These are phyloP conservation scores for Russula vinacea DNA, from an alignment of 768 basidiomycete species.

Conservation along the genomic window DNA sequence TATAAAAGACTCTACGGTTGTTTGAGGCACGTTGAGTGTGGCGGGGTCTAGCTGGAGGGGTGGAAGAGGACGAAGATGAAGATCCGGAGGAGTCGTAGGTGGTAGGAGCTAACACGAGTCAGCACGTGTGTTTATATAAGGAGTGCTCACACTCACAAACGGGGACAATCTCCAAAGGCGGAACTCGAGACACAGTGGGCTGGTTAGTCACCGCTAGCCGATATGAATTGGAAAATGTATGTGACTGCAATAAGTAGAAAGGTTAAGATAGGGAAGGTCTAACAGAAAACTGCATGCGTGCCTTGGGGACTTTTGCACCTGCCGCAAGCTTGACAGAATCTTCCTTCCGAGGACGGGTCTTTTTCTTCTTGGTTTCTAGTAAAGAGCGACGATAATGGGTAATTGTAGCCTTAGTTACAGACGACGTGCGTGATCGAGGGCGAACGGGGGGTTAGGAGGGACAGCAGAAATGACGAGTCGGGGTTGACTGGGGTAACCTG, in stretches of 20 bases:
- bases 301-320: constrained; percentile 16
- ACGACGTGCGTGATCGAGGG: constrained; percentile 27
- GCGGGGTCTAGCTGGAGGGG: constrained; percentile 1
- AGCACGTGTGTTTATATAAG: constrained; percentile 18
- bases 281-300: neutral
- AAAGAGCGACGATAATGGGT: constrained; percentile 31
- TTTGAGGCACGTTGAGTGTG: constrained; percentile 13
- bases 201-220: constrained; percentile 16
- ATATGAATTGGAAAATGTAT: constrained; percentile 18
- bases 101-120: constrained; percentile 15
- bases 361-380: constrained; percentile 20
- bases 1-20: constrained; percentile 16
- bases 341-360: constrained; percentile 15
- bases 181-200: constrained; percentile 27
- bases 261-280: neutral
- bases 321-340: neutral
- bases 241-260: constrained; percentile 11
- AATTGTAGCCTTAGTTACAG: constrained; percentile 30
- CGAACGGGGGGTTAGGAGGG: constrained; percentile 14
- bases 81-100: constrained; percentile 14
- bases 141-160: constrained; percentile 20
- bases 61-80: constrained; percentile 25
- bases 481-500: constrained; percentile 3
- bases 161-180: constrained; percentile 29
- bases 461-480: constrained; percentile 11